A percentile compares a stretch with the other conserved stretches of the same genome.
phyloP scores from a whole-genome alignment of 257 asterid genomes.

The Ilex aquifolium region DNA sequence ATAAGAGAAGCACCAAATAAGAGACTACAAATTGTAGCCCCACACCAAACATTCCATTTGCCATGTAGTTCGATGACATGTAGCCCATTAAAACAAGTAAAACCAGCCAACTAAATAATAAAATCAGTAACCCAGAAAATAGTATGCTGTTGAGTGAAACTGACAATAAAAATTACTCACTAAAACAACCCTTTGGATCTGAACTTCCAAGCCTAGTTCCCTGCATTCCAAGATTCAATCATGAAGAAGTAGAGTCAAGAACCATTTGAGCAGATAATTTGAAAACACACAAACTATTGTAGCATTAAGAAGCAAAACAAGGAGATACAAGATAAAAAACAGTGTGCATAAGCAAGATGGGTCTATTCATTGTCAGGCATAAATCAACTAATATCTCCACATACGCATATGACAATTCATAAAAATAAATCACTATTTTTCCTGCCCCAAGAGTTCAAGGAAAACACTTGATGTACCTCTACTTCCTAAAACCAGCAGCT shows the following conservation, averaged over 20 bases:
- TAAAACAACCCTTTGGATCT: slow-evolving; percentile 98
- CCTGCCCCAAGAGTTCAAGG: no score
- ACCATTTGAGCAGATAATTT: not conserved
- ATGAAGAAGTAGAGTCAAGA: slow-evolving; percentile 12
- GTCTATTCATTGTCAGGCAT: not conserved
- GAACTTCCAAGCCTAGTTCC: slow-evolving; percentile 99
- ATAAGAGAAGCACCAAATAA: not conserved
- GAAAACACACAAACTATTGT: not conserved
- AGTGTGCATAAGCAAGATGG: not conserved
- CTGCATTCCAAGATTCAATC: slow-evolving; percentile 38
- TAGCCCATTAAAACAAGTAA: not conserved
- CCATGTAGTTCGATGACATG: not conserved
- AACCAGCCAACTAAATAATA: not conserved
- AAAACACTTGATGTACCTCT: no score
- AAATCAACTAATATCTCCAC: not conserved
- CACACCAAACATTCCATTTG: not conserved
- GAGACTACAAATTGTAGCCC: not conserved
- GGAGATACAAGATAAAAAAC: not conserved
- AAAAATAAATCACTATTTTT: not conserved
- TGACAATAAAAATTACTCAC: slow-evolving; percentile 47
- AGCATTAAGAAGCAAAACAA: not conserved
- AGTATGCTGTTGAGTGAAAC: slow-evolving; percentile 10
- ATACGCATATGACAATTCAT: no score
- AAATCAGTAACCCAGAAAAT: not conserved
- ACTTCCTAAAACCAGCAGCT: no score